Conservation (phyloP, 192 early-diverging fungal species). For the Coemansia sp. region DNA sequence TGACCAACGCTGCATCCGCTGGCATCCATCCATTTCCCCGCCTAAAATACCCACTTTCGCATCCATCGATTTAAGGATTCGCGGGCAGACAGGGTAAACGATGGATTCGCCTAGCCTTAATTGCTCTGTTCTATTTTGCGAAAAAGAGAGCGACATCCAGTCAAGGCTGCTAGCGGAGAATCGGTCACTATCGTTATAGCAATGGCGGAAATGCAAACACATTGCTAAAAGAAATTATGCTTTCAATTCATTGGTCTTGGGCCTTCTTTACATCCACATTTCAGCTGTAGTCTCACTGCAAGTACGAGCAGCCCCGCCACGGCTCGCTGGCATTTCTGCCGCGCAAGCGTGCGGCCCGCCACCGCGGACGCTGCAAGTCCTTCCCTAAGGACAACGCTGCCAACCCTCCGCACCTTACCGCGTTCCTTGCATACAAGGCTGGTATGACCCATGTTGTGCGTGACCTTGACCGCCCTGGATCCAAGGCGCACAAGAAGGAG, state of each 20-base stretch:
- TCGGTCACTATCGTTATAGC: neutral
- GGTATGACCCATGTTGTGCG: conserved; percentile 99
- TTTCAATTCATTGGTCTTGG: conserved; percentile 7
- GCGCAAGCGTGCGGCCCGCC: conserved; percentile 78
- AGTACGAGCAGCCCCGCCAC: conserved; percentile 98
- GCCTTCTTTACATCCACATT: neutral
- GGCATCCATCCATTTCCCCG: no score
- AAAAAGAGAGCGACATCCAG: no score
- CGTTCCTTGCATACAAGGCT: conserved; percentile 99
- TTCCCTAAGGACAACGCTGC: conserved; percentile 97
- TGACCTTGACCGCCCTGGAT: conserved; percentile 97
- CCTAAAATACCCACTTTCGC: no score
- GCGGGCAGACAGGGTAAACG: neutral
- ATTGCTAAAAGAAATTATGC: neutral
- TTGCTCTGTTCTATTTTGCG: no score
- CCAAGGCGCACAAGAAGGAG: conserved; percentile 99
- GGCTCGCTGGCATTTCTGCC: conserved; percentile 64
- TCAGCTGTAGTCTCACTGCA: conserved; percentile 76
- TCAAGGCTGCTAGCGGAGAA: no score
- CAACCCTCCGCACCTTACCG: conserved; percentile 96
- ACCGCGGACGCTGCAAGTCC: conserved; percentile 96
- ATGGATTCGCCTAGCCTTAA: conserved; percentile 1
- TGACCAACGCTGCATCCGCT: no score
- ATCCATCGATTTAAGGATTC: no score
- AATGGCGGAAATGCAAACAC: neutral